Conservation (phyloP, 1,139 yeast genomes). For the Pichia sp. region DNA sequence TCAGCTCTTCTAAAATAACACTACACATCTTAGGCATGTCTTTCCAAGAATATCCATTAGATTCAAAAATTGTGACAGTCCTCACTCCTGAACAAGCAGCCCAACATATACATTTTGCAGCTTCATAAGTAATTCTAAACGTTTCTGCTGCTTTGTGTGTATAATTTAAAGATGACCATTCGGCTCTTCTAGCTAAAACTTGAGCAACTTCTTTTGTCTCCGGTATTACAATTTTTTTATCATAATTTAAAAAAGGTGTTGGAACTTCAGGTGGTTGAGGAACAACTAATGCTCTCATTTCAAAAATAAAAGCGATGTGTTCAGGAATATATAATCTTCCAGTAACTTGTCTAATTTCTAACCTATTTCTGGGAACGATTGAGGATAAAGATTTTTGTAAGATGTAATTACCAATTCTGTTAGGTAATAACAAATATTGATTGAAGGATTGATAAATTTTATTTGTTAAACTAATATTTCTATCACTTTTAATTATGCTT, state of each 20-base stretch:
- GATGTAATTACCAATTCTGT: constrained; percentile 19
- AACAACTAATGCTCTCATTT: constrained; percentile 24
- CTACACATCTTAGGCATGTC: constrained; percentile 19
- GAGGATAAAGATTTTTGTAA: constrained; percentile 17
- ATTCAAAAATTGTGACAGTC: constrained; percentile 23
- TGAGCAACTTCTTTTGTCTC: constrained; percentile 31
- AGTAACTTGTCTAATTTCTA: constrained; percentile 16
- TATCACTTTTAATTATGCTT: neutral
- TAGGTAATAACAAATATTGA: constrained; percentile 13
- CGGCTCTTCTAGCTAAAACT: constrained; percentile 32
- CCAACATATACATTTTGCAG: constrained; percentile 39
- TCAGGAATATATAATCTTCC: constrained; percentile 19
- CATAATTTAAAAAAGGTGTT: constrained; percentile 37
- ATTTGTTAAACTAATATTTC: neutral
- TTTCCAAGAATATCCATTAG: constrained; percentile 25
- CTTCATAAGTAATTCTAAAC: constrained; percentile 34
- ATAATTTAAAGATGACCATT: constrained; percentile 35
- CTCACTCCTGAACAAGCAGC: constrained; percentile 22
- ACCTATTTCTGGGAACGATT: constrained; percentile 19
- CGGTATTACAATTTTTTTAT: constrained; percentile 35
- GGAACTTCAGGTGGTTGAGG: constrained; percentile 39
- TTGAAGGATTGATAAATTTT: neutral
- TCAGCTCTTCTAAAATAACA: constrained; percentile 23
- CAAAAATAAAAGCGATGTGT: constrained; percentile 22
- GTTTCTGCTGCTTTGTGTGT: constrained; percentile 39